Conservation (phyloP, 495 filamentous ascomycete species). For the Aspergillus heteromorphus region DNA sequence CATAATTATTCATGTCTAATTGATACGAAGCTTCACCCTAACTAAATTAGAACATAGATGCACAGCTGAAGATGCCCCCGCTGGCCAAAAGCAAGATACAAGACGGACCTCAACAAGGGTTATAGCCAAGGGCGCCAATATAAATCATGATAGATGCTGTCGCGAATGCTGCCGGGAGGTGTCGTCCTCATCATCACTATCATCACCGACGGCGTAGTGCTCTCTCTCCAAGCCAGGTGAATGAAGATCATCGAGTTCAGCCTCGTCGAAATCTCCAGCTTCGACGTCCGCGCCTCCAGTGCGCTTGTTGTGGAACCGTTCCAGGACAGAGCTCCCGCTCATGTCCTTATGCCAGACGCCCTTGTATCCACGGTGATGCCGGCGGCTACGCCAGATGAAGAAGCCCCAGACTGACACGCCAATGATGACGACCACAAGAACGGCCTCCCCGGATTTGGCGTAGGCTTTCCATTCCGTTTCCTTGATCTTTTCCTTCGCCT, state of each 20-base stretch:
- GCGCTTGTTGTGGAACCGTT: slow-evolving; percentile 46
- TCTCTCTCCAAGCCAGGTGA: slow-evolving; percentile 33
- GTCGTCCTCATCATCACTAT: slow-evolving; percentile 39
- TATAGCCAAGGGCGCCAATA: not conserved
- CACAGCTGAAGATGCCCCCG: not conserved
- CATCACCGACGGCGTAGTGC: slow-evolving; percentile 41
- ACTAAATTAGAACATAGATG: not conserved
- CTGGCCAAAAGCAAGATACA: not conserved
- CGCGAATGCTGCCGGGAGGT: slow-evolving; percentile 9
- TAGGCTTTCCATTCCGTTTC: slow-evolving; percentile 91
- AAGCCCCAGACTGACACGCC: slow-evolving; percentile 75
- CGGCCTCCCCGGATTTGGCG: slow-evolving; percentile 84
- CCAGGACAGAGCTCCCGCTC: slow-evolving; percentile 28
- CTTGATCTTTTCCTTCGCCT: slow-evolving; percentile 70
- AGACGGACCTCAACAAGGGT: not conserved
- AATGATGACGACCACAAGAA: slow-evolving; percentile 77
- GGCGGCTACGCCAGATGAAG: slow-evolving; percentile 76
- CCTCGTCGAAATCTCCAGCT: slow-evolving; percentile 84
- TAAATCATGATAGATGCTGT: slow-evolving; percentile 7
- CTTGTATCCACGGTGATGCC: slow-evolving; percentile 44
- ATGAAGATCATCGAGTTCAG: slow-evolving; percentile 73
- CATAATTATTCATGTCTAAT: slow-evolving; percentile 12
- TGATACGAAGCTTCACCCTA: slow-evolving; percentile 1
- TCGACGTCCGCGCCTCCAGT: slow-evolving; percentile 58
- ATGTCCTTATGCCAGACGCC: slow-evolving; percentile 33